Evolutionary conservation across 2,329 filamentous ascomycete genomes (phyloP).

Genomic region (Aschersonia sp.): DNA sequence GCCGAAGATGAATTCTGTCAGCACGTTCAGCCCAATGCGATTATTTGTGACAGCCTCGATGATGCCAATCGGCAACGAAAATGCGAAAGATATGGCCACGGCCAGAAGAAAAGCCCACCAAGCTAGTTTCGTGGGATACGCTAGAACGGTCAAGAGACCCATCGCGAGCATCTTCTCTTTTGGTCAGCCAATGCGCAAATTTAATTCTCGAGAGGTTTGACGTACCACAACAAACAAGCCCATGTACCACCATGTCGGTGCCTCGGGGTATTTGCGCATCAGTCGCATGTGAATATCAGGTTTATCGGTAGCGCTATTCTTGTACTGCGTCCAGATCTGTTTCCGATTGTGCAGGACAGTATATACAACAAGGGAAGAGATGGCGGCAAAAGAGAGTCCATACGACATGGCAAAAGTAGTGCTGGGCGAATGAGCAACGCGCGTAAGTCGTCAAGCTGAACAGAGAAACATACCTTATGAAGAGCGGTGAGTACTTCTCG

Average conservation of each 20-base stretch:
- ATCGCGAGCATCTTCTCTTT: constrained; percentile 33
- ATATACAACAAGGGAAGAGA: constrained; percentile 54
- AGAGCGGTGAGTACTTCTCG: constrained; percentile 51
- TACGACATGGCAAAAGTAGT: constrained; percentile 59
- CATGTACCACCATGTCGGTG: constrained; percentile 50
- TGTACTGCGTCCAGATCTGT: constrained; percentile 50
- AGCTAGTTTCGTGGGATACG: constrained; percentile 50
- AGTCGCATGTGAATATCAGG: constrained; percentile 51
- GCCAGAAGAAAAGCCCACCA: constrained; percentile 63
- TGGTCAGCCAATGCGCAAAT: not conserved
- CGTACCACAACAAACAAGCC: constrained; percentile 38
- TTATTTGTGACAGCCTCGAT: constrained; percentile 58
- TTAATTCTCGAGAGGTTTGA: constrained; percentile 3
- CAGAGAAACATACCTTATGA: constrained; percentile 31
- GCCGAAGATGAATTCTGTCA: constrained; percentile 61
- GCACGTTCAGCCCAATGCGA: constrained; percentile 57
- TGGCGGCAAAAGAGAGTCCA: constrained; percentile 58
- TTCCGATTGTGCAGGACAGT: constrained; percentile 52
- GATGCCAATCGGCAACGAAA: constrained; percentile 53
- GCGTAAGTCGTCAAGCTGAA: not conserved
- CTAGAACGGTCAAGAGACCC: constrained; percentile 39
- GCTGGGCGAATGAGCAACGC: constrained; percentile 19
- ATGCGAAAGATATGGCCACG: constrained; percentile 47
- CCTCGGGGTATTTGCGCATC: constrained; percentile 48
- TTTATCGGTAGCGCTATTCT: constrained; percentile 41